These are phyloP conservation scores for Rhizomucor miehei DNA, from an alignment of 371 early-diverging fungal genomes.

Conservation along the genomic window DNA sequence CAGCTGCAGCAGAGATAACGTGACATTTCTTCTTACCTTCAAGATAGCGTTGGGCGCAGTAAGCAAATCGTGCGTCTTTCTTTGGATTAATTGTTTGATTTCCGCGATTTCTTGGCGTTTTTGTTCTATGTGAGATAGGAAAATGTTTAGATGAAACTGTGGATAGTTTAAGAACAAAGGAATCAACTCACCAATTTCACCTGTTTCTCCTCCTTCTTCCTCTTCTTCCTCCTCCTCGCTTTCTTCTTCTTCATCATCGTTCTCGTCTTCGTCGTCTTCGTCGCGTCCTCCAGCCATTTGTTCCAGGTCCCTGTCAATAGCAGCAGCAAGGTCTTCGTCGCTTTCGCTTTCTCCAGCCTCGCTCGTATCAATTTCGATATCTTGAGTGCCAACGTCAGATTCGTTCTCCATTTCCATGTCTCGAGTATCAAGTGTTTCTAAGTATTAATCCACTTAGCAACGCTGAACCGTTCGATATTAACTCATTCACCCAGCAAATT, in stretches of 20 bases:
- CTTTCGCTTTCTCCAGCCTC: constrained; percentile 47
- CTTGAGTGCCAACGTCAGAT: constrained; percentile 46
- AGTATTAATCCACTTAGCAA: neutral
- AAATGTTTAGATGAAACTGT: neutral
- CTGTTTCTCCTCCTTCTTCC: constrained; percentile 32
- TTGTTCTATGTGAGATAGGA: constrained; percentile 42
- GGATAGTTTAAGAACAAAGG: neutral
- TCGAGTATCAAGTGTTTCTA: constrained; percentile 46
- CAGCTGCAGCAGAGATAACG: neutral
- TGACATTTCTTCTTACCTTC: constrained; percentile 24
- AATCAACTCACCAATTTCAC: constrained; percentile 34
- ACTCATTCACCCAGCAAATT: neutral
- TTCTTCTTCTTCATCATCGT: constrained; percentile 42
- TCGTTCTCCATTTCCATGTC: constrained; percentile 41
- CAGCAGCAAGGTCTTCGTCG: constrained; percentile 46
- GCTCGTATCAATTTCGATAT: constrained; percentile 44
- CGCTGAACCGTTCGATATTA: neutral
- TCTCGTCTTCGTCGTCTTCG: constrained; percentile 35
- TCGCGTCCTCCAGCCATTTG: constrained; percentile 46
- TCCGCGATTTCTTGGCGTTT: constrained; percentile 52
- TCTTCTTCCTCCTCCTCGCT: constrained; percentile 45
- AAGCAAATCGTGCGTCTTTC: constrained; percentile 35
- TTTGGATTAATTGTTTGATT: constrained; percentile 44
- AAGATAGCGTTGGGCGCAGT: constrained; percentile 51
- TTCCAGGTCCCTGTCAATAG: constrained; percentile 45